Base-by-base conservation (phyloP, 768 basidiomycete genomes). In the Naganishia vishniacii region DNA sequence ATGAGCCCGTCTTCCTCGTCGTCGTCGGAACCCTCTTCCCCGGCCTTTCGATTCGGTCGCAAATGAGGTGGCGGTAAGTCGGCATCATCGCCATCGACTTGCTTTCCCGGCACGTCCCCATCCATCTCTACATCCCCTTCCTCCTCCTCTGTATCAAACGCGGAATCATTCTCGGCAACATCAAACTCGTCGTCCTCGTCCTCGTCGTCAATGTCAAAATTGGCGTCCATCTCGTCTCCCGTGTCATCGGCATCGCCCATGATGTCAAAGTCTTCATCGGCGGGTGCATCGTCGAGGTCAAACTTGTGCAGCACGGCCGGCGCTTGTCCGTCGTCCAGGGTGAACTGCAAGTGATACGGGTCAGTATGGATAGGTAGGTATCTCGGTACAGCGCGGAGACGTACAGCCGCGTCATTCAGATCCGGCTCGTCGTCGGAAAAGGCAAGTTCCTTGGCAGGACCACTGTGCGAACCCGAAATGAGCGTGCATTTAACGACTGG, bases 251-350 rank as follows among this genome's bases (percentile, higher is more conserved):
- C 70, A 16, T 64, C 68, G n/a, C 49, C 60, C 68, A 67, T 65
- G 26, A 68, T 40, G 13, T 68, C 68, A n/a, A 67, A 65, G 6
- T 73, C 73, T 23, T 70, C 71, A 23, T 63, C 69, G 12, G 67
- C 68, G 20, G 73, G 73, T 23, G 72, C 71, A 61, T 69, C 69
- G 45, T 72, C 74, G 13, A 75, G 69, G 61, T 74, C 75, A 63
- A 76, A 76, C 6, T 51, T 66, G 65, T 75, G 74, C 37, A 67
- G 48, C 26, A 63, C 62, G 20, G 48, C 62, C 12, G 62, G 62
- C n/a, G 49, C 62, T 51, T 51, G 48, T 41, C 41, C 48, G 49
- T 63, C 42, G 41, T 63, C 62, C 15, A 53, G 34, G 41, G 18
- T 28, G n/a, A 63, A 42, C 53, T 56, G 13, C 48, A 56, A 59